These are phyloP conservation scores for Delonix regia DNA, from an alignment of 306 rosid genomes.

Conservation along the genomic window DNA sequence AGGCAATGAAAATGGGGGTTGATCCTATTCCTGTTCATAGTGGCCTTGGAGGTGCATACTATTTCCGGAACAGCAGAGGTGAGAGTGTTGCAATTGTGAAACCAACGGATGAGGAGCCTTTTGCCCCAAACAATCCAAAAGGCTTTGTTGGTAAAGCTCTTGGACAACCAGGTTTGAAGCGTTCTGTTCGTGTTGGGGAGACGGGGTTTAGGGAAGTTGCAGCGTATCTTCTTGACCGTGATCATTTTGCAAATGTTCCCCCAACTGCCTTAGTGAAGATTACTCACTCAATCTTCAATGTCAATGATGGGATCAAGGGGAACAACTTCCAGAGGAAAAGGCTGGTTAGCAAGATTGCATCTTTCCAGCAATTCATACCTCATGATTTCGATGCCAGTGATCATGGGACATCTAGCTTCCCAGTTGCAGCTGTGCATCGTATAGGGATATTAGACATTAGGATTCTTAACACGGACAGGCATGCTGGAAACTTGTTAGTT, in stretches of 20 bases:
- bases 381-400: conserved; percentile 99
- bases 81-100: conserved; percentile 92
- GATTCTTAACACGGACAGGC: conserved; percentile 97
- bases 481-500: conserved; percentile 94
- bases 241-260: conserved; percentile 94
- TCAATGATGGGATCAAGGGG: conserved; percentile 88
- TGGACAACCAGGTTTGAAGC: conserved; percentile 94
- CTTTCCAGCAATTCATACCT: conserved; percentile 84
- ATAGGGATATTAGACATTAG: conserved; percentile 95
- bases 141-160: conserved; percentile 95
- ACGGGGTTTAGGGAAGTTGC: conserved; percentile 97
- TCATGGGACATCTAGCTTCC: conserved; percentile 96
- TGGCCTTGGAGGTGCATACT: conserved; percentile 99
- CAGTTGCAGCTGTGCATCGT: conserved; percentile 90
- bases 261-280: conserved; percentile 93
- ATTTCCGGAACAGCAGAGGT: conserved; percentile 70
- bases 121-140: conserved; percentile 96
- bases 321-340: conserved; percentile 63
- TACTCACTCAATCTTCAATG: conserved; percentile 93
- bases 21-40: conserved; percentile 84
- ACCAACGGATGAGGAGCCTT: conserved; percentile 98
- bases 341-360: conserved; percentile 93
- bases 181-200: conserved; percentile 95
- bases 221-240: conserved; percentile 82
- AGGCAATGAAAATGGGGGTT: conserved; percentile 78